These are phyloP conservation scores for Cryptococcus sp. DNA, from an alignment of 1,284 basidiomycete species.

Conservation along the genomic window DNA sequence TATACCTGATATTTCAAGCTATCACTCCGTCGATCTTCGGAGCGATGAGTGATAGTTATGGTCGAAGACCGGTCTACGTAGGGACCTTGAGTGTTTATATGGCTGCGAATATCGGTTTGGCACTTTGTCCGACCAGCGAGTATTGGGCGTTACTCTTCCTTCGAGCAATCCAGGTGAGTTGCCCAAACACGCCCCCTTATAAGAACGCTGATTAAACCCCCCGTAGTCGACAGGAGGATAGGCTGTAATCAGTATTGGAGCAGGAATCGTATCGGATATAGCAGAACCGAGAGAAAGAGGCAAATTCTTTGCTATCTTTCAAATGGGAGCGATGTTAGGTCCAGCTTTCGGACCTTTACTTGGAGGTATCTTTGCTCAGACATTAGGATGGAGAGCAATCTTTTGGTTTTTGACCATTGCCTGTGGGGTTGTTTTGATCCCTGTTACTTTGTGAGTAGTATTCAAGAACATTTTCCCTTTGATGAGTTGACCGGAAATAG, in stretches of 20 bases:
- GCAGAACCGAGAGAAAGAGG: constrained; percentile 44
- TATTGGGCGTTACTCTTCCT: constrained; percentile 45
- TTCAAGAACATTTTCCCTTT: not conserved
- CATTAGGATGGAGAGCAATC: constrained; percentile 39
- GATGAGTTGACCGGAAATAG: constrained; percentile 11
- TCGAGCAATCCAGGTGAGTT: constrained; percentile 35
- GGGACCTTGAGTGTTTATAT: constrained; percentile 41
- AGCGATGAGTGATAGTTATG: constrained; percentile 34
- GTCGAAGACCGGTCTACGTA: constrained; percentile 41
- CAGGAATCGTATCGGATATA: constrained; percentile 42
- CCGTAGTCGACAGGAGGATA: constrained; percentile 37
- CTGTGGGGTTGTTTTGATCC: constrained; percentile 23
- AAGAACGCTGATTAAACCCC: not conserved
- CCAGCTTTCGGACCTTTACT: constrained; percentile 29
- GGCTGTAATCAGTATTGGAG: constrained; percentile 43
- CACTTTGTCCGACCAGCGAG: constrained; percentile 33
- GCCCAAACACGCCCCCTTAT: no score
- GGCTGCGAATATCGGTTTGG: constrained; percentile 41
- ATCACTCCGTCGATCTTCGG: constrained; percentile 45
- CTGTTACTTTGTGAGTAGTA: constrained; percentile 30
- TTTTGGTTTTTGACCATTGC: constrained; percentile 41
- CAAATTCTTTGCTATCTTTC: constrained; percentile 38
- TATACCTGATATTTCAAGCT: constrained; percentile 45
- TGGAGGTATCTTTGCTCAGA: constrained; percentile 34
- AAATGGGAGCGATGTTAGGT: constrained; percentile 28